Conservation (phyloP, 202 grass and related monocot genomes). For the Musa balbisiana region DNA sequence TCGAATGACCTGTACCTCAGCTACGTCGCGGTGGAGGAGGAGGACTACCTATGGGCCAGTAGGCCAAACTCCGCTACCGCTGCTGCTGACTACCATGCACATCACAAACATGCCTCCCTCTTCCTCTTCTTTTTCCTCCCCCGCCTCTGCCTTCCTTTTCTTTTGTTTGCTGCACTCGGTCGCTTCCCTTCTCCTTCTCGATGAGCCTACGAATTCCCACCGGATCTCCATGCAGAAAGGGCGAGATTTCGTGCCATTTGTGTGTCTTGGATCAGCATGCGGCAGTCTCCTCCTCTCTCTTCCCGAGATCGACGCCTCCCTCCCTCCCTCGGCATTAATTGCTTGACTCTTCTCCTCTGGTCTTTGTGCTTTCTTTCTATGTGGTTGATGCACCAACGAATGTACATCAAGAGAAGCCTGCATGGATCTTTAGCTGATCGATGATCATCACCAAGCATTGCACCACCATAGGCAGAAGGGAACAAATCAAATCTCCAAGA, state of each 20-base stretch:
- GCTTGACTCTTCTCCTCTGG: background rate
- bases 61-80: background rate
- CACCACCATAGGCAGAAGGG: constrained; percentile 18
- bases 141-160: background rate
- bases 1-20: background rate
- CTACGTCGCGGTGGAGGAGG: background rate
- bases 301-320: background rate
- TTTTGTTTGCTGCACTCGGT: background rate
- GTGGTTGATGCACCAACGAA: too few relatives aligned
- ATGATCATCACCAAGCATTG: background rate
- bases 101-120: background rate
- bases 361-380: background rate
- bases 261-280: constrained; percentile 3
- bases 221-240: constrained; percentile 15
- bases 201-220: constrained; percentile 5
- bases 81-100: constrained; percentile 37
- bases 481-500: constrained; percentile 37
- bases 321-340: background rate
- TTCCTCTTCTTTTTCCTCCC: background rate
- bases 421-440: too few relatives aligned
- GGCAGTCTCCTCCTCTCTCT: background rate
- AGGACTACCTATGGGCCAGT: constrained; percentile 20
- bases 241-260: constrained; percentile 32
- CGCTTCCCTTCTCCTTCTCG: background rate
- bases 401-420: too few relatives aligned